Percentiles rank a stretch among this genome's conserved stretches.
Evolutionary conservation across 331 rosid genomes (phyloP).

Genomic region (Spiraea crenata): DNA sequence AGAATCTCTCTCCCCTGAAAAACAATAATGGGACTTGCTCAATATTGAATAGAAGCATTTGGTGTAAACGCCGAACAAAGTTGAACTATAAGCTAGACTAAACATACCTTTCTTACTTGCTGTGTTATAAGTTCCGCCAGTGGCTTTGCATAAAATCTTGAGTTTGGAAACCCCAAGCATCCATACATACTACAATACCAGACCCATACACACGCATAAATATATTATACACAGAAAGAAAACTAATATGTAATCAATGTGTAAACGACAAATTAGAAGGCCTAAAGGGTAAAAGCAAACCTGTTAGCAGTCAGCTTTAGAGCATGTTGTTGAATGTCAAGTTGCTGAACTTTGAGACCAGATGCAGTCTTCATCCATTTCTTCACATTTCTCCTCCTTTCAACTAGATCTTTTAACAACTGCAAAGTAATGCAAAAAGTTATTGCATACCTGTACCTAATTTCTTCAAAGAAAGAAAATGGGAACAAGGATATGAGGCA

Average conservation of each 20-base stretch:
- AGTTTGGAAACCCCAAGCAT: slow-evolving; percentile 92
- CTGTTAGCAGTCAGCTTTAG: slow-evolving; percentile 97
- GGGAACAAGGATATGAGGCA: slow-evolving; percentile 5
- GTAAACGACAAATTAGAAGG: slow-evolving; percentile 5
- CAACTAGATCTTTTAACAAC: slow-evolving; percentile 83
- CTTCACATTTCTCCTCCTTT: slow-evolving; percentile 74
- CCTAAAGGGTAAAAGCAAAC: slow-evolving; percentile 30
- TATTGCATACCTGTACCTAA: slow-evolving; percentile 16
- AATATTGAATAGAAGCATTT: slow-evolving; percentile 22
- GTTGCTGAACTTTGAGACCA: slow-evolving; percentile 81
- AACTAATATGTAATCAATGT: slow-evolving; percentile 2
- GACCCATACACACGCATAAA: slow-evolving; percentile 14
- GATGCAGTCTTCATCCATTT: slow-evolving; percentile 82
- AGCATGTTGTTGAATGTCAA: slow-evolving; percentile 96
- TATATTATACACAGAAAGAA: slow-evolving; percentile 12
- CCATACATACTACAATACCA: slow-evolving; percentile 88
- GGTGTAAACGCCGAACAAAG: slow-evolving; percentile 12
- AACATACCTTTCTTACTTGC: slow-evolving; percentile 53
- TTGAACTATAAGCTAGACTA: slow-evolving; percentile 13
- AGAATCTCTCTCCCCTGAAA: slow-evolving; percentile 93
- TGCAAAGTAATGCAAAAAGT: slow-evolving; percentile 28
- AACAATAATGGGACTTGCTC: slow-evolving; percentile 24
- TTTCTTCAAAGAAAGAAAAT: slow-evolving; percentile 1
- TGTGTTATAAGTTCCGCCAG: slow-evolving; percentile 90
- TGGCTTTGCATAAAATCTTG: slow-evolving; percentile 96